A percentile compares a stretch with the other conserved stretches of the same genome.
phyloP scores from a whole-genome alignment of 176 grass and related monocot species.

The Poa pratensis region DNA sequence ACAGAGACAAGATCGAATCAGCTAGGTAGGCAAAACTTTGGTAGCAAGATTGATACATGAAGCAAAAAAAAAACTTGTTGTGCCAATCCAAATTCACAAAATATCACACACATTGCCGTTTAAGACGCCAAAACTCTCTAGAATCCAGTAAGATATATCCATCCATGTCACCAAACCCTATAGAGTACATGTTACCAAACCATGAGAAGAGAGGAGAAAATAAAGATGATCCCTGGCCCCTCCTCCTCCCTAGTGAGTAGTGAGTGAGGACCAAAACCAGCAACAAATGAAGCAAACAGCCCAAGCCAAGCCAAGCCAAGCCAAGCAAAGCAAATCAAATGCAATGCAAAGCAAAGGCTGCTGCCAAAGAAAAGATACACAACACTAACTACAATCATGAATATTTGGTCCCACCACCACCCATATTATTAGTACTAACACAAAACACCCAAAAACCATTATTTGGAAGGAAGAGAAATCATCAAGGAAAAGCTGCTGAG shows the following conservation, averaged over 20 bases:
- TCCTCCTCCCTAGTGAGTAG: not conserved
- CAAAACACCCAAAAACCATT: too few species aligned
- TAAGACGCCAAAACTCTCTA: not conserved
- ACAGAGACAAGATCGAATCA: constrained; percentile 23
- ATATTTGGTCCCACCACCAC: constrained; percentile 34
- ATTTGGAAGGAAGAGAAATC: not conserved
- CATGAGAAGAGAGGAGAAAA: not conserved
- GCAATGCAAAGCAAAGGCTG: constrained; percentile 34
- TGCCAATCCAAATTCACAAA: constrained; percentile 28
- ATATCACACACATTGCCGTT: not conserved
- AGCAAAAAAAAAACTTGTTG: not conserved
- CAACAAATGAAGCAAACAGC: constrained; percentile 39
- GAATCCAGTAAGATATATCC: constrained; percentile 37
- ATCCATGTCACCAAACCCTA: constrained; percentile 47
- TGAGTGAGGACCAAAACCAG: constrained; percentile 23
- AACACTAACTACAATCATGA: constrained; percentile 58
- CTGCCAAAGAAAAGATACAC: constrained; percentile 3
- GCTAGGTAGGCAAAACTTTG: constrained; percentile 34
- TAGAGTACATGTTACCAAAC: constrained; percentile 40
- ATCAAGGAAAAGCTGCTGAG: not conserved
- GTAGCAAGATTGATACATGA: constrained; percentile 36
- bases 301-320: constrained; percentile 42
- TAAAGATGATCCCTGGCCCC: constrained; percentile 18
- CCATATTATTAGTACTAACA: not conserved
- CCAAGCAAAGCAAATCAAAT: constrained; percentile 41